A percentile compares a stretch with the other conserved stretches of the same genome.
Evolutionary conservation across 2,329 filamentous ascomycete genomes (phyloP).

Genomic region (Ceratocystis diversiconidia): DNA sequence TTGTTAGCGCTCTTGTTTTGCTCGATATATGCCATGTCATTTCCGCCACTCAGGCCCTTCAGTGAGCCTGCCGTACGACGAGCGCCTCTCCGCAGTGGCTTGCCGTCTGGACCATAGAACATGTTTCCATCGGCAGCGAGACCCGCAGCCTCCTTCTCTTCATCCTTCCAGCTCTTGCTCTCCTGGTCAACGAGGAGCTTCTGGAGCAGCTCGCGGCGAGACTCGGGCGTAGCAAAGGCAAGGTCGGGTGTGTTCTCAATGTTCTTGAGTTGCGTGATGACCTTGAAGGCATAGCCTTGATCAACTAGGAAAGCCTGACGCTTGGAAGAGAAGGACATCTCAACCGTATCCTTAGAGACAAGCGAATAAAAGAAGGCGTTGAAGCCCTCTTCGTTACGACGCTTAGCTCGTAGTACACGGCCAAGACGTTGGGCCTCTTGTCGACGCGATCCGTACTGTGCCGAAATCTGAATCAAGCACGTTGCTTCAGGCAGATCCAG

Average conservation of each 20-base stretch:
- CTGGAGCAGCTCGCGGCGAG: slow-evolving; percentile 73
- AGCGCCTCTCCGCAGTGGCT: slow-evolving; percentile 20
- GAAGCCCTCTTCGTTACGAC: slow-evolving; percentile 93
- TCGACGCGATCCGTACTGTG: slow-evolving; percentile 89
- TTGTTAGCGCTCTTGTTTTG: slow-evolving; percentile 58
- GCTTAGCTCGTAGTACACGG: slow-evolving; percentile 84
- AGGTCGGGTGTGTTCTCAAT: slow-evolving; percentile 73
- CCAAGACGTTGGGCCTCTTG: slow-evolving; percentile 92
- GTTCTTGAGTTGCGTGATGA: slow-evolving; percentile 88
- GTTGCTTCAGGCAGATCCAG: slow-evolving; percentile 92
- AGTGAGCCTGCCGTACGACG: slow-evolving; percentile 73
- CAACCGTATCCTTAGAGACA: slow-evolving; percentile 90
- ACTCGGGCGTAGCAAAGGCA: slow-evolving; percentile 62
- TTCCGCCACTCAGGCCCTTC: slow-evolving; percentile 74
- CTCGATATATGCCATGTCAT: slow-evolving; percentile 94
- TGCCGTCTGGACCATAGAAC: slow-evolving; percentile 21
- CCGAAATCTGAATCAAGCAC: slow-evolving; percentile 92
- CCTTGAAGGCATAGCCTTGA: slow-evolving; percentile 97
- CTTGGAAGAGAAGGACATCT: slow-evolving; percentile 97
- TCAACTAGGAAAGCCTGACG: slow-evolving; percentile 94
- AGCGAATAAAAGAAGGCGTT: slow-evolving; percentile 98
- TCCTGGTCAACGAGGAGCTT: slow-evolving; percentile 84
- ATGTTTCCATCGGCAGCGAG: slow-evolving; percentile 18
- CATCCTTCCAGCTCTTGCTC: slow-evolving; percentile 18
- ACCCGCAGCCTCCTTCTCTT: slow-evolving; percentile 15